Percentiles rank a stretch among this genome's conserved stretches.
Conservation (phyloP, 2,329 filamentous ascomycete species). For the Sporothrix pallida region DNA sequence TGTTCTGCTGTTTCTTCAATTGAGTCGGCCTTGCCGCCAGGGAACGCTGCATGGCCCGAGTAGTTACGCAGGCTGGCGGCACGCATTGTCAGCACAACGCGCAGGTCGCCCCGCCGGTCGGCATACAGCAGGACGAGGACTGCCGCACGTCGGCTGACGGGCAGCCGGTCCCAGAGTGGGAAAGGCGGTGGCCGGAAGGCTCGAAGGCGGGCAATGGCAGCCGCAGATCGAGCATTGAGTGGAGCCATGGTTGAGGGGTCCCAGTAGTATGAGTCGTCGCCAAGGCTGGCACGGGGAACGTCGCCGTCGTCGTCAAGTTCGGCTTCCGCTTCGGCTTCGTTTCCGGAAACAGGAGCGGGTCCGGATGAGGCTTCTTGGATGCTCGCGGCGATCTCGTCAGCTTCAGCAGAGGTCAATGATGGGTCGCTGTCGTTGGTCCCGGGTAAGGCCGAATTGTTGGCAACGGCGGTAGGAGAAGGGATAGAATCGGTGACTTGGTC, state of each 20-base stretch:
- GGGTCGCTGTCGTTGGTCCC: background rate
- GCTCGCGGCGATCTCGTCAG: constrained; percentile 30
- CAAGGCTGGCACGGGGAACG: constrained; percentile 26
- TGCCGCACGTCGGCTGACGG: constrained; percentile 74
- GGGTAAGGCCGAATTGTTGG: background rate
- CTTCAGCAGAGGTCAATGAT: constrained; percentile 11
- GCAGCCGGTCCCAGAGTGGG: constrained; percentile 65
- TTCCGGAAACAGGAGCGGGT: background rate
- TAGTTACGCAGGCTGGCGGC: constrained; percentile 68
- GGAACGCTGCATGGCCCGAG: constrained; percentile 87
- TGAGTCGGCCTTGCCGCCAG: constrained; percentile 74
- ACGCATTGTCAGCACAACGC: constrained; percentile 72
- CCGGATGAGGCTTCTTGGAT: constrained; percentile 24
- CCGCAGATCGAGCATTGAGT: constrained; percentile 59
- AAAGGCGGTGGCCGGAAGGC: constrained; percentile 66
- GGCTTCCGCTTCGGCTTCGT: constrained; percentile 24
- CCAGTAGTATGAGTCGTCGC: constrained; percentile 59
- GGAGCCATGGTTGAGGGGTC: constrained; percentile 63
- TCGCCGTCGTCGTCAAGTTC: constrained; percentile 30
- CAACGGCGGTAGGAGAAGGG: background rate
- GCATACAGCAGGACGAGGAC: constrained; percentile 89
- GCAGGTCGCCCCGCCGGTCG: constrained; percentile 78
- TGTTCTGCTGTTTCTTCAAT: constrained; percentile 70
- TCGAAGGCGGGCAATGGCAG: constrained; percentile 64
- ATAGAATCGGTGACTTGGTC: constrained; percentile 1